Percentiles rank a stretch among this genome's conserved stretches.
Evolutionary conservation across 2,329 filamentous ascomycete genomes (phyloP).

Genomic region (Monosporascus sp.): DNA sequence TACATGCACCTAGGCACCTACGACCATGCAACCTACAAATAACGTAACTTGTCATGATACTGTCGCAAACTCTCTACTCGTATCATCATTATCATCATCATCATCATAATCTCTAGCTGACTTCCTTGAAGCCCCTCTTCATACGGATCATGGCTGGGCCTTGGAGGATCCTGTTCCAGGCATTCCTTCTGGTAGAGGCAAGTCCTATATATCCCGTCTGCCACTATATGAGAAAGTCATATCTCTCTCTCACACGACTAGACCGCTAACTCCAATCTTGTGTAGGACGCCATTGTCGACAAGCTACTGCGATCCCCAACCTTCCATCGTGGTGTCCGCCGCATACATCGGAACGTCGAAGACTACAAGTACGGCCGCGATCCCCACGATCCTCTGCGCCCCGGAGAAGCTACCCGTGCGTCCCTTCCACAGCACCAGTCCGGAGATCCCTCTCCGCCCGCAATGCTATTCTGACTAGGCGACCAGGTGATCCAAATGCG

Average conservation of each 20-base stretch:
- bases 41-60: too few relatives aligned
- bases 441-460: background rate
- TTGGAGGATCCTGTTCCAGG: background rate
- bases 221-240: background rate
- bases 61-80: background rate
- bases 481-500: conserved; percentile 17
- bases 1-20: too few relatives aligned
- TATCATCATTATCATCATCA: too few relatives aligned
- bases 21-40: too few relatives aligned
- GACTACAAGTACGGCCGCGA: conserved; percentile 43
- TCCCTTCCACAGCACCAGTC: conserved; percentile 1
- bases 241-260: background rate
- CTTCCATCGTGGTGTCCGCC: conserved; percentile 47
- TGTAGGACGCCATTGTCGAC: conserved; percentile 2
- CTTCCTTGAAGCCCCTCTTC: background rate
- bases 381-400: conserved; percentile 44
- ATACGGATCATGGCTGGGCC: background rate
- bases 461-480: conserved; percentile 19
- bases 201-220: background rate
- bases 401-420: conserved; percentile 47
- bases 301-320: conserved; percentile 45
- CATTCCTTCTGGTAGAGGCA: background rate
- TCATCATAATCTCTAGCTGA: background rate
- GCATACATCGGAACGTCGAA: conserved; percentile 46
- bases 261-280: background rate